Evolutionary conservation across 306 rosid genomes (phyloP).

Genomic region (Mucuna pruriens): DNA sequence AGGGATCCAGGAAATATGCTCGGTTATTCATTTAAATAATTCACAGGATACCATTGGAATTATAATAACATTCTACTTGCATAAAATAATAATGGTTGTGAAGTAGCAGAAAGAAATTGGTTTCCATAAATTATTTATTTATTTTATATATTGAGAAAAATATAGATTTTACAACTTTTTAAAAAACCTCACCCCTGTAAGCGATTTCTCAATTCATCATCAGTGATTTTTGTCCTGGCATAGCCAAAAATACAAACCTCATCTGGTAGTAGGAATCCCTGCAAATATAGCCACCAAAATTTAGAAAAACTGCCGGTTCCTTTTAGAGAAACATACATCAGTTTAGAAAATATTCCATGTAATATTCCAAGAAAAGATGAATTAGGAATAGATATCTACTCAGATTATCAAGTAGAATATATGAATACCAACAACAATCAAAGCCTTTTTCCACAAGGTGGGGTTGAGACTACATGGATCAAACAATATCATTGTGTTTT

Average conservation of each 20-base stretch:
- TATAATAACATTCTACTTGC: not conserved
- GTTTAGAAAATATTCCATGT: not conserved
- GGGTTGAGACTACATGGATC: not conserved
- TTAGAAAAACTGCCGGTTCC: not conserved
- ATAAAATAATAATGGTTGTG: constrained; percentile 1
- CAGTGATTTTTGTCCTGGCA: constrained; percentile 87
- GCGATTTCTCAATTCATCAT: constrained; percentile 83
- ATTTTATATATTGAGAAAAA: not conserved
- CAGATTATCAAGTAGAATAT: not conserved
- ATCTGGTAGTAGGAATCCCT: constrained; percentile 79
- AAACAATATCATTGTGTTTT: not conserved
- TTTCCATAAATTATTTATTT: not conserved
- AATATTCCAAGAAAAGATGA: constrained; percentile 20
- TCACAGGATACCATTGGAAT: constrained; percentile 13
- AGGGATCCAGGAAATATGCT: constrained; percentile 22
- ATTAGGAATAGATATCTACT: not conserved
- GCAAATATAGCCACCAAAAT: constrained; percentile 38
- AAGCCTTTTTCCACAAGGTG: not conserved
- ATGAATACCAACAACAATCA: not conserved
- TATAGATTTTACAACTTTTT: not conserved
- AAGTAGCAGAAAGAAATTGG: constrained; percentile 17
- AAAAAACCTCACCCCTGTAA: constrained; percentile 66
- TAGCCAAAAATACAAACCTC: constrained; percentile 95
- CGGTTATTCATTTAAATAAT: not conserved
- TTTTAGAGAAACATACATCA: not conserved